Evolutionary conservation across 2,329 filamentous ascomycete species (phyloP).

Genomic region (Didymella segeticola): DNA sequence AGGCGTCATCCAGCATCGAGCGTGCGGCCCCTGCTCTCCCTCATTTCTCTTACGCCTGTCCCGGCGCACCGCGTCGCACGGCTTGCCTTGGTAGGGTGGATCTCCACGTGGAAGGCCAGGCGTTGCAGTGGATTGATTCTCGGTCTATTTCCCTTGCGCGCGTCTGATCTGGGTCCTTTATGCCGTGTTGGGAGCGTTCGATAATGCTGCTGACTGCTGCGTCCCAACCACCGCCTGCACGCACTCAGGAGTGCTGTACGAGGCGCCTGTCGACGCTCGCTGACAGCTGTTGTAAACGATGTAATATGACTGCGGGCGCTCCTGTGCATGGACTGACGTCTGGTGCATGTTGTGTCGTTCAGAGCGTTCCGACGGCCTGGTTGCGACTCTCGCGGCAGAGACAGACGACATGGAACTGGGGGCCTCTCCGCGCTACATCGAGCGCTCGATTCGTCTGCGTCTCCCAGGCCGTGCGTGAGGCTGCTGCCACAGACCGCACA

Average conservation of each 20-base stretch:
- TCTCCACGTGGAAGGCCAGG: conserved; percentile 44
- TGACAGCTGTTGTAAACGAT: conserved; percentile 38
- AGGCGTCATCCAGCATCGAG: conserved; percentile 36
- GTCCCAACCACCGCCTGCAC: conserved; percentile 9
- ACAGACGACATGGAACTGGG: conserved; percentile 34
- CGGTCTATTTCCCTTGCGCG: conserved; percentile 26
- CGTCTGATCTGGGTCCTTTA: conserved; percentile 24
- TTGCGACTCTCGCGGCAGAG: conserved; percentile 29
- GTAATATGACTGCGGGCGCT: conserved; percentile 12
- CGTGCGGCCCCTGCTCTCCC: conserved; percentile 17
- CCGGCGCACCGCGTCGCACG: conserved; percentile 32
- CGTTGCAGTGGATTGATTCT: conserved; percentile 17
- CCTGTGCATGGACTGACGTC: conserved; percentile 22
- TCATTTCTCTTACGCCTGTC: conserved; percentile 35
- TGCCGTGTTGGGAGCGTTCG: conserved; percentile 11
- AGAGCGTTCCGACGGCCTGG: conserved; percentile 39
- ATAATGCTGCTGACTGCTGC: conserved; percentile 17
- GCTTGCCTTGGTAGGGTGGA: conserved; percentile 30
- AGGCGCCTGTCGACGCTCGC: conserved; percentile 29
- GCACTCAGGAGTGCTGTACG: conserved; percentile 28
- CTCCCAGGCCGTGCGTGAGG: conserved; percentile 29
- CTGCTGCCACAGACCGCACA: conserved; percentile 31
- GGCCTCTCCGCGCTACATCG: conserved; percentile 36
- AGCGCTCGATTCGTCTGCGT: conserved; percentile 27
- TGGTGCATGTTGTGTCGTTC: conserved; percentile 25